Evolutionary conservation across 306 rosid genomes (phyloP).

Genomic region (Sophora flavescens): DNA sequence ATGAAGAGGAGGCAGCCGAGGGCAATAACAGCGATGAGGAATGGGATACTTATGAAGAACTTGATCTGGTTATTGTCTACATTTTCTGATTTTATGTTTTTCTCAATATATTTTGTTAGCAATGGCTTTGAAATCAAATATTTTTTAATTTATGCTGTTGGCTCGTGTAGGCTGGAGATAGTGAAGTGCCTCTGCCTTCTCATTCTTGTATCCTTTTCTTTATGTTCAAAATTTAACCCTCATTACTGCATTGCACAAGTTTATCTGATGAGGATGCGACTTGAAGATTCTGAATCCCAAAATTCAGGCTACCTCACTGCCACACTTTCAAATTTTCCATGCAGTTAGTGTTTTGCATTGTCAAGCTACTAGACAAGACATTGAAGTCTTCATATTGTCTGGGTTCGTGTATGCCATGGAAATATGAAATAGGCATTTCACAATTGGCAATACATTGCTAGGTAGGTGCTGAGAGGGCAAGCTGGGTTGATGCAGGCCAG

Average conservation of each 20-base stretch:
- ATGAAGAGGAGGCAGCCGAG: slow-evolving; percentile 64
- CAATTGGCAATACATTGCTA: background rate
- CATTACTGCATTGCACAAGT: slow-evolving; percentile 1
- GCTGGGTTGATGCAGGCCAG: too few relatives aligned
- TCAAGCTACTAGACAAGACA: background rate
- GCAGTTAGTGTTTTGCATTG: background rate
- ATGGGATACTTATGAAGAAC: slow-evolving; percentile 60
- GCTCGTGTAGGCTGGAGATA: slow-evolving; percentile 69
- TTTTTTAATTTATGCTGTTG: slow-evolving; percentile 34
- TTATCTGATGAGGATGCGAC: background rate
- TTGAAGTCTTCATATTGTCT: background rate
- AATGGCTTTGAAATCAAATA: slow-evolving; percentile 15
- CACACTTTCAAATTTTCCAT: background rate
- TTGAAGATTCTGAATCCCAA: background rate
- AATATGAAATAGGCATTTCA: background rate
- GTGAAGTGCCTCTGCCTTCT: slow-evolving; percentile 65
- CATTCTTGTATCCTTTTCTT: slow-evolving; percentile 70
- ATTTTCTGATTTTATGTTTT: slow-evolving; percentile 29
- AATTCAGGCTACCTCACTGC: slow-evolving; percentile 13
- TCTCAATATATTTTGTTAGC: slow-evolving; percentile 1
- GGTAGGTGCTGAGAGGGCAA: background rate
- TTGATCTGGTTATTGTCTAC: slow-evolving; percentile 59
- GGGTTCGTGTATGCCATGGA: background rate
- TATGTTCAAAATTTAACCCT: slow-evolving; percentile 28
- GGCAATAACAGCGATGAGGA: slow-evolving; percentile 70